These are phyloP conservation scores for Populus nigra DNA, from an alignment of 345 rosid species.

Conservation along the genomic window DNA sequence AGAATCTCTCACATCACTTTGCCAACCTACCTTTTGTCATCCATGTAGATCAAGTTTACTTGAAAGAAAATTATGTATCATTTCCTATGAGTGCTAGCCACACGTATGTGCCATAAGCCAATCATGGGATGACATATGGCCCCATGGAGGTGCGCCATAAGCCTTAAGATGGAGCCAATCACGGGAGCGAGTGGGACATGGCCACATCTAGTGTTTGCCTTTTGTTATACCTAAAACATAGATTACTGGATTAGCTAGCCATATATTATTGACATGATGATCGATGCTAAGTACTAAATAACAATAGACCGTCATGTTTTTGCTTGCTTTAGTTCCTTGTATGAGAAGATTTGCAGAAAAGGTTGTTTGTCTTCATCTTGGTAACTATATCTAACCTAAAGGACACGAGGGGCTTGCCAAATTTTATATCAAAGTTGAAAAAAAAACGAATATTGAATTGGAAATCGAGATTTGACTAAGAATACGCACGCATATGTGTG, in stretches of 20 bases:
- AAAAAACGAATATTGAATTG: neutral
- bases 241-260: constrained; percentile 1
- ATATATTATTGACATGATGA: constrained; percentile 24
- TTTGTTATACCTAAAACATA: constrained; percentile 9
- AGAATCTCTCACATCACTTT: neutral
- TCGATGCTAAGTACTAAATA: constrained; percentile 12
- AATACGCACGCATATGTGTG: constrained; percentile 9
- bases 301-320: constrained; percentile 6
- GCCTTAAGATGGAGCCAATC: constrained; percentile 29
- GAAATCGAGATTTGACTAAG: neutral
- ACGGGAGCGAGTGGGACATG: constrained; percentile 25
- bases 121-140: constrained; percentile 12
- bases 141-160: neutral
- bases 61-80: neutral
- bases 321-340: constrained; percentile 12
- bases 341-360: constrained; percentile 31
- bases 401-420: no score
- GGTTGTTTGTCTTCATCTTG: constrained; percentile 38
- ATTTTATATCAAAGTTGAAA: neutral
- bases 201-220: neutral
- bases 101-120: constrained; percentile 38
- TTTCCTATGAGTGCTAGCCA: constrained; percentile 6
- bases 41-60: constrained; percentile 3
- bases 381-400: constrained; percentile 21
- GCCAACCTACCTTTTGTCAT: constrained; percentile 11